Conservation (phyloP, 225 moss, liverwort and hornwort species). For the Antitrichia curtipendula region DNA sequence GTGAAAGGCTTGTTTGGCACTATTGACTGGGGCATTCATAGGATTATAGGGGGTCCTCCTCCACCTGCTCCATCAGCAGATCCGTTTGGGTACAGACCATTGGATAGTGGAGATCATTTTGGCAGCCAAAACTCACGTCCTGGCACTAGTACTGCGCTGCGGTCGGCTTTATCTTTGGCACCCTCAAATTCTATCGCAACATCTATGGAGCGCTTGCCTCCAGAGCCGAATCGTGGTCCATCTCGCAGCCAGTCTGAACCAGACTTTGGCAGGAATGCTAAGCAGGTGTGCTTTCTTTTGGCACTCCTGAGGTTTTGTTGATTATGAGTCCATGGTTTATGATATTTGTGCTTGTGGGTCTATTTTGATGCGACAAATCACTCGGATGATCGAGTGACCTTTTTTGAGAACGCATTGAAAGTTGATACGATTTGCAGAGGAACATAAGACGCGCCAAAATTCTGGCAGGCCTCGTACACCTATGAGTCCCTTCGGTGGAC, state of each 20-base stretch:
- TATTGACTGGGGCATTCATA: conserved; percentile 68
- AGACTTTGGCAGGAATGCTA: conserved; percentile 75
- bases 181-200: conserved; percentile 68
- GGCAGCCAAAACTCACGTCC: conserved; percentile 5
- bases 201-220: conserved; percentile 65
- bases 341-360: neutral
- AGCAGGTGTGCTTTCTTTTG: conserved; percentile 43
- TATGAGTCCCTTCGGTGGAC: neutral
- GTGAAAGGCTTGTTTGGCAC: conserved; percentile 39
- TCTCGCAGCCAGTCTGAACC: conserved; percentile 87
- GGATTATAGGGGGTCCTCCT: conserved; percentile 74
- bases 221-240: conserved; percentile 47
- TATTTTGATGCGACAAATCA: neutral
- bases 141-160: conserved; percentile 28
- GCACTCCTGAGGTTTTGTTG: neutral
- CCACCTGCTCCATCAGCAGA: conserved; percentile 40
- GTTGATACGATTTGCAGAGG: neutral
- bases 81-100: conserved; percentile 11
- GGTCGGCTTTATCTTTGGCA: conserved; percentile 26
- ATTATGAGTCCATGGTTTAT: neutral
- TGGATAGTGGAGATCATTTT: conserved; percentile 19
- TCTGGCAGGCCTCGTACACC: neutral
- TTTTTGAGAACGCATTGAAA: neutral
- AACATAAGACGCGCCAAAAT: neutral
- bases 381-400: neutral